phyloP scores from a whole-genome alignment of 768 basidiomycete genomes.

The Tylopilus vinaceipallidus region DNA sequence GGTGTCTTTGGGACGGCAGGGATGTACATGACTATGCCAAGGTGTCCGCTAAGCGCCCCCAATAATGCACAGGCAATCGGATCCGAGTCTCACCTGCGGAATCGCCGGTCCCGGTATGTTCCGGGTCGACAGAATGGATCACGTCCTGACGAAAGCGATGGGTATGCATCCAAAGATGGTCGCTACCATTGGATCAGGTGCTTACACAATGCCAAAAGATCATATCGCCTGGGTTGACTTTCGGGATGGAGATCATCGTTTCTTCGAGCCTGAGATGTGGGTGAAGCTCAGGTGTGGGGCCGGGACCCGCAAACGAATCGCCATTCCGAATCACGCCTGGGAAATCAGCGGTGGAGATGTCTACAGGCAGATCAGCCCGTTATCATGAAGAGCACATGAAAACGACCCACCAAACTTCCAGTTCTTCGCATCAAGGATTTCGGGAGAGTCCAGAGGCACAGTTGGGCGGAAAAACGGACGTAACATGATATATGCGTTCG shows the following conservation, averaged over 20 bases:
- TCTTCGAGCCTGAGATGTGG: conserved; percentile 63
- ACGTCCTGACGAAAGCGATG: conserved; percentile 34
- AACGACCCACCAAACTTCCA: conserved; percentile 46
- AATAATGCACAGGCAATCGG: not conserved
- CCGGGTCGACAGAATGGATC: conserved; percentile 45
- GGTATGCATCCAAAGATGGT: not conserved
- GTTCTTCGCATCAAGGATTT: conserved; percentile 45
- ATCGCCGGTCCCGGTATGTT: conserved; percentile 52
- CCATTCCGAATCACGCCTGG: no score
- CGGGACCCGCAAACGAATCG: conserved; percentile 40
- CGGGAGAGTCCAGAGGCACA: conserved; percentile 37
- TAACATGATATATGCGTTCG: conserved; percentile 69
- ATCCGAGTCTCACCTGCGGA: conserved; percentile 45
- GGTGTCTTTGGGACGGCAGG: conserved; percentile 66
- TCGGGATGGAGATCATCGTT: conserved; percentile 69
- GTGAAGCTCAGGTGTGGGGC: conserved; percentile 54
- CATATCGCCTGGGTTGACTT: conserved; percentile 72
- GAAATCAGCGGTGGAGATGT: conserved; percentile 47
- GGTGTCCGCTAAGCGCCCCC: not conserved
- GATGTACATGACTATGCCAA: conserved; percentile 67
- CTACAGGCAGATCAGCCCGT: conserved; percentile 26
- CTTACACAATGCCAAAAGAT: conserved; percentile 73
- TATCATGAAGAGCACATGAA: conserved; percentile 20
- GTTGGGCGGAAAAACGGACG: conserved; percentile 70
- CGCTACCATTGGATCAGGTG: not conserved